Conservation (phyloP, 73 alveolate species). For the Paramecium biaurelia region DNA sequence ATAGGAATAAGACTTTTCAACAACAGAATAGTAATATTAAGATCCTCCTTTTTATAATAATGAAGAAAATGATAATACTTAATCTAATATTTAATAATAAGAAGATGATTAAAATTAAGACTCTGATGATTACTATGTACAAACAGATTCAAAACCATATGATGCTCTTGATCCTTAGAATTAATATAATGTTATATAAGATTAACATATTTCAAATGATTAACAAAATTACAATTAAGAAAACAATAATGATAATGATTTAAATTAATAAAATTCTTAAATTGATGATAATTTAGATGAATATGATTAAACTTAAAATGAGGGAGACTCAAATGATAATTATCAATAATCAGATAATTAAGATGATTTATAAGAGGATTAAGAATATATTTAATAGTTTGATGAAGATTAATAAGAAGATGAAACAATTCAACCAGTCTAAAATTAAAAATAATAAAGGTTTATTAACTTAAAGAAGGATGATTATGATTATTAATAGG, state of each 20-base stretch:
- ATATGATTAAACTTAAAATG: background rate
- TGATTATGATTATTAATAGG: background rate
- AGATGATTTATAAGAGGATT: background rate
- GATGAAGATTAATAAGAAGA: background rate
- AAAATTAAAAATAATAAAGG: background rate
- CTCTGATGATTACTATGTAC: background rate
- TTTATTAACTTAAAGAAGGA: background rate
- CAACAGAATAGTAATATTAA: background rate
- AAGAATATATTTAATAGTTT: background rate
- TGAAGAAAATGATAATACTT: background rate
- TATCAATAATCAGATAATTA: background rate
- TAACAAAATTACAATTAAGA: background rate
- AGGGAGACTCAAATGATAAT: background rate
- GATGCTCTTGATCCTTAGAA: constrained; percentile 14
- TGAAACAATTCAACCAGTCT: background rate
- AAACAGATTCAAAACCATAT: background rate
- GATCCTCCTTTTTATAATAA: background rate
- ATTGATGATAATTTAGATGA: too few species aligned
- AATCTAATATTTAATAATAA: background rate
- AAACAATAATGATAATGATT: too few species aligned
- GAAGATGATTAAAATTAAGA: background rate
- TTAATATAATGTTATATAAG: background rate
- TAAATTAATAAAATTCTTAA: too few species aligned
- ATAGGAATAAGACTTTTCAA: background rate
- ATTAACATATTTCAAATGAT: background rate